Base-by-base conservation (phyloP, 1,284 basidiomycete genomes). In the Puccinia horiana region DNA sequence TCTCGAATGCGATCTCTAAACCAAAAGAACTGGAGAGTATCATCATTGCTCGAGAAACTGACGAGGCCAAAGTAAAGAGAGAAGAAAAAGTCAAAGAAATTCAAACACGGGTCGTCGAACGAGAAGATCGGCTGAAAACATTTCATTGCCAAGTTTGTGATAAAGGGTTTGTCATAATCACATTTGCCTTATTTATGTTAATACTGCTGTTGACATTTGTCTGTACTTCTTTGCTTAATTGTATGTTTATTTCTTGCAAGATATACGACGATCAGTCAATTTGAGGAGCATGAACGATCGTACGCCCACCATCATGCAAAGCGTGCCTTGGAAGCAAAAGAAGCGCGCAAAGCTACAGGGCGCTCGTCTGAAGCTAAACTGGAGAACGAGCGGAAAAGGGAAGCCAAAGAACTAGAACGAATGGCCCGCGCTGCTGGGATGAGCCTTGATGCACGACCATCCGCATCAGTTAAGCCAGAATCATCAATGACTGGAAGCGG, bases 231-330 rank as follows among this genome's bases (percentile, higher is more conserved):
- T n/a, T n/a, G 52, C 37, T 72, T 44, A 9, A 40, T 56, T 42
- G 4, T 44, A 5, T 69, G 5, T 69, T 3, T 40, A 9, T 42
- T 40, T 44, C 35, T 16, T 69, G 35, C 4, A 42, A 82, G 80
- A n/a, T 82, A 82, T 74, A 76, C 80, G 47, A 82, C 54, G 37
- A 82, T 82, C 20, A 76, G 44, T 56, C 80, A 82, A 49, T 82
- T 82, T 76, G 80, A 82, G 40, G 80, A 82, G n/a, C 80, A 82
- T 76, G 80, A 82, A 82, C 61, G 80, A 29, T 82, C 80, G 16
- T 82, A 82, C 75, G 80, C 80, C 11, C 80, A 82, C 67, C 80
- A 76, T 47, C 80, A 82, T 76, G 80, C 80, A 4, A 61, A 35
- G 49, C 58, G 80, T 49, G 80, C 80, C 8, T 23, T 82, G 37